Conservation (phyloP, 306 rosid genomes). For the Sicyos baderoa region DNA sequence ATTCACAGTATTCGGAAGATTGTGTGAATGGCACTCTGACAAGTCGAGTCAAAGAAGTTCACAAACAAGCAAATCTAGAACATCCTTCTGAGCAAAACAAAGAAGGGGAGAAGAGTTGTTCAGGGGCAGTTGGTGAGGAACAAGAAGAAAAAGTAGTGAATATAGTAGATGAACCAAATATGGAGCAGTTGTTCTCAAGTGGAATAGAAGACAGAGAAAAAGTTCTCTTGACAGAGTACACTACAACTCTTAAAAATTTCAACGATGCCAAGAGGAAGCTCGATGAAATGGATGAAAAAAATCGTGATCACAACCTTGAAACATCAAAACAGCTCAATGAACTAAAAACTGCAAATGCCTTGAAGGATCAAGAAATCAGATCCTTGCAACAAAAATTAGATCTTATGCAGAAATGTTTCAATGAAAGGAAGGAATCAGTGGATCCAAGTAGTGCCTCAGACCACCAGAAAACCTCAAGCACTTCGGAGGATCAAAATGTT, state of each 20-base stretch:
- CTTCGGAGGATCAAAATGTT: not conserved
- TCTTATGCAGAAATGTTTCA: conserved; percentile 45
- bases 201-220: conserved; percentile 72
- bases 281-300: conserved; percentile 47
- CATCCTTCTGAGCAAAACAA: conserved; percentile 18
- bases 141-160: not conserved
- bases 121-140: conserved; percentile 25
- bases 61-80: not conserved
- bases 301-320: conserved; percentile 31
- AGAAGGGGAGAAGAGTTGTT: conserved; percentile 24
- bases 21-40: not conserved
- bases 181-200: conserved; percentile 51
- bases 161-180: conserved; percentile 63
- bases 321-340: conserved; percentile 48
- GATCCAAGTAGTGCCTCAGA: conserved; percentile 26
- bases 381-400: conserved; percentile 54
- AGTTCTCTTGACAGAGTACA: conserved; percentile 59
- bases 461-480: not conserved
- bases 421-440: conserved; percentile 32
- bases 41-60: not conserved
- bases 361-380: conserved; percentile 78
- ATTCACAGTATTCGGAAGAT: not conserved
- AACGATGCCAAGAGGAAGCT: conserved; percentile 73
- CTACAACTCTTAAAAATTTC: conserved; percentile 68
- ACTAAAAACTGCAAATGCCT: conserved; percentile 45